A percentile compares a stretch with the other conserved stretches of the same genome.
Conservation (phyloP, 2,329 filamentous ascomycete species). For the Chaetoscypha palmicola region DNA sequence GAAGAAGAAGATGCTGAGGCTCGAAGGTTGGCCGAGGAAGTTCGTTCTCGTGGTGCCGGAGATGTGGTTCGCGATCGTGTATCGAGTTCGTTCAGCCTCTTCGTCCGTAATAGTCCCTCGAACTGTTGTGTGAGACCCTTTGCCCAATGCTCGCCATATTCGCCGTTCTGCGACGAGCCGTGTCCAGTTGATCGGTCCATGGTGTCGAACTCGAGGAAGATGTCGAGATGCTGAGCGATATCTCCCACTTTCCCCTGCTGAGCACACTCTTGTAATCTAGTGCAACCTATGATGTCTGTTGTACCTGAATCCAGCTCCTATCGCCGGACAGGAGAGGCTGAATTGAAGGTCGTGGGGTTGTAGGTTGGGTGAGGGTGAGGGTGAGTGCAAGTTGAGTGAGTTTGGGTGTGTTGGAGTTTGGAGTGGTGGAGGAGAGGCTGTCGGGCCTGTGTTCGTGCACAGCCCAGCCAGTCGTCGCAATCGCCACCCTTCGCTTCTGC, state of each 20-base stretch:
- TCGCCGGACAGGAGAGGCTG: not conserved
- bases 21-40: slow-evolving; percentile 44
- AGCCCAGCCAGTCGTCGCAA: slow-evolving; percentile 16
- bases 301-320: not conserved
- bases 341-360: slow-evolving; percentile 1
- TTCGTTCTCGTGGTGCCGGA: slow-evolving; percentile 44
- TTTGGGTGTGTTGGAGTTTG: too few relatives aligned
- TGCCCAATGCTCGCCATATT: slow-evolving; percentile 65
- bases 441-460: slow-evolving; percentile 6
- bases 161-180: slow-evolving; percentile 18
- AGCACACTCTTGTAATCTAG: slow-evolving; percentile 10
- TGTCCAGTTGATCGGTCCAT: slow-evolving; percentile 28
- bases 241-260: slow-evolving; percentile 10
- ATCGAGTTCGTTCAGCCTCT: slow-evolving; percentile 77
- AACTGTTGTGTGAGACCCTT: slow-evolving; percentile 76
- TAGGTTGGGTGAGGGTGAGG: not conserved
- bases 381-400: slow-evolving; percentile 5
- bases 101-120: slow-evolving; percentile 77
- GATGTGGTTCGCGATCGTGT: slow-evolving; percentile 54
- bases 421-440: not conserved
- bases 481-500: slow-evolving; percentile 13
- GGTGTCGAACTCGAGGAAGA: slow-evolving; percentile 20
- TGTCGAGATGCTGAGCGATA: slow-evolving; percentile 18
- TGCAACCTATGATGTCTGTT: not conserved
- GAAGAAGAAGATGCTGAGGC: slow-evolving; percentile 32